A percentile compares a stretch with the other conserved stretches of the same genome.
Evolutionary conservation across 306 rosid genomes (phyloP).

Genomic region (Sophora flavescens): DNA sequence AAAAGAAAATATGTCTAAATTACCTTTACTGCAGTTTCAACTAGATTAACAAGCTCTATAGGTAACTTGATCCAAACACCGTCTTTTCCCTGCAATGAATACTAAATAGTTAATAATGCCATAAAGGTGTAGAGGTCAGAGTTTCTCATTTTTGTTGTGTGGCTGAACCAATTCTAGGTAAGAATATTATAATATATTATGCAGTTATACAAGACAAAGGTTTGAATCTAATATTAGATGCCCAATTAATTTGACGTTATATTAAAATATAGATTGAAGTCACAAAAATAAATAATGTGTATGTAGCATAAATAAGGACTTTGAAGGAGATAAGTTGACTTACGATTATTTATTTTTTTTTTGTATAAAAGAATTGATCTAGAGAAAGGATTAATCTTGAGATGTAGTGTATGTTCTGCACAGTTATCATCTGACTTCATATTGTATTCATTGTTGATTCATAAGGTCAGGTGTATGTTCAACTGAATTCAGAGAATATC

Average conservation of each 20-base stretch:
- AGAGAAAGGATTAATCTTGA: background rate
- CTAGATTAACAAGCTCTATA: constrained; percentile 58
- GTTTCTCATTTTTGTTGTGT: background rate
- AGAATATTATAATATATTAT: background rate
- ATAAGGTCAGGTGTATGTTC: background rate
- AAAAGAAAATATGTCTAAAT: constrained; percentile 21
- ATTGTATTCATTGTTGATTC: background rate
- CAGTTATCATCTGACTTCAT: background rate
- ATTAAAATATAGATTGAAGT: background rate
- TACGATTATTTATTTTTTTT: background rate
- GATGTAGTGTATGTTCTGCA: background rate
- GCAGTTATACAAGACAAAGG: background rate
- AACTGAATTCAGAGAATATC: background rate
- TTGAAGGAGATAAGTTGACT: background rate
- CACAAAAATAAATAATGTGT: background rate
- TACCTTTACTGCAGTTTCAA: constrained; percentile 64
- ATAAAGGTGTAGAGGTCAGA: constrained; percentile 5
- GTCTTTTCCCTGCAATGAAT: constrained; percentile 52
- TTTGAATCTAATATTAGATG: background rate
- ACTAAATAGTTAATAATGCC: constrained; percentile 14
- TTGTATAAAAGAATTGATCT: background rate
- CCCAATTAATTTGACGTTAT: background rate
- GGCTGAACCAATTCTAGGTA: background rate
- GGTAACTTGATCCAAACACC: constrained; percentile 71
- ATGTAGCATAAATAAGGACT: constrained; percentile 5